Percentiles rank a stretch among this genome's conserved stretches.
Conservation (phyloP, 257 asterid genomes). For the Orobanche coerulescens region DNA sequence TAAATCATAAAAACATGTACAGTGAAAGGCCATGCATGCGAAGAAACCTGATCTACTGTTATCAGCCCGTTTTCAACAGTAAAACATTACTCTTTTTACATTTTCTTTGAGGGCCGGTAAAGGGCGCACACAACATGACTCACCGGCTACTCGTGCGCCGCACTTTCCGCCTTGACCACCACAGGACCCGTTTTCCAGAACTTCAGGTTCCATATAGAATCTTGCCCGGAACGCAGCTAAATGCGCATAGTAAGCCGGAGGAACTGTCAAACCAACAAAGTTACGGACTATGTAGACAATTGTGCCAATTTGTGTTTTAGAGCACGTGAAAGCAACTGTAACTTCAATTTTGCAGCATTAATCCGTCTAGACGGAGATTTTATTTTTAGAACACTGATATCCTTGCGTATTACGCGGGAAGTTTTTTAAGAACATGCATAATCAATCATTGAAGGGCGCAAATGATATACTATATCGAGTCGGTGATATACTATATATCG, state of each 20-base stretch:
- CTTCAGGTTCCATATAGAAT: conserved; percentile 89
- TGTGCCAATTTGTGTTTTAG: too few relatives aligned
- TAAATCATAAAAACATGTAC: conserved; percentile 33
- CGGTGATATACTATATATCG: too few relatives aligned
- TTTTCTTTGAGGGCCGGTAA: conserved; percentile 90
- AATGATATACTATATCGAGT: too few relatives aligned
- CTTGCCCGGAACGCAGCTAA: conserved; percentile 94
- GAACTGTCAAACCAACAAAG: conserved; percentile 42
- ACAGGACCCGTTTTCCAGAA: conserved; percentile 37
- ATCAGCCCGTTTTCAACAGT: conserved; percentile 39
- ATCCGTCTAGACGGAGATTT: too few relatives aligned
- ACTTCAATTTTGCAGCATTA: too few relatives aligned
- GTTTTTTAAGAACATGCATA: too few relatives aligned
- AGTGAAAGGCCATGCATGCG: conserved; percentile 25
- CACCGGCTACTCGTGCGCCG: conserved; percentile 36
- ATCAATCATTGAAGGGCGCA: too few relatives aligned
- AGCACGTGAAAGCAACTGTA: too few relatives aligned
- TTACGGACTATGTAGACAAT: too few relatives aligned
- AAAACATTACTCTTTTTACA: conserved; percentile 96
- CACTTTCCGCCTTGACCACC: conserved; percentile 31
- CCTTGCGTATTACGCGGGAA: too few relatives aligned
- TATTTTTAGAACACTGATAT: too few relatives aligned
- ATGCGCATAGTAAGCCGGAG: conserved; percentile 97
- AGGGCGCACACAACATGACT: conserved; percentile 58
- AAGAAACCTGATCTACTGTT: conserved; percentile 16